These are phyloP conservation scores for Boletus rufocinnamomeus DNA, from an alignment of 768 basidiomycete species.

Conservation along the genomic window DNA sequence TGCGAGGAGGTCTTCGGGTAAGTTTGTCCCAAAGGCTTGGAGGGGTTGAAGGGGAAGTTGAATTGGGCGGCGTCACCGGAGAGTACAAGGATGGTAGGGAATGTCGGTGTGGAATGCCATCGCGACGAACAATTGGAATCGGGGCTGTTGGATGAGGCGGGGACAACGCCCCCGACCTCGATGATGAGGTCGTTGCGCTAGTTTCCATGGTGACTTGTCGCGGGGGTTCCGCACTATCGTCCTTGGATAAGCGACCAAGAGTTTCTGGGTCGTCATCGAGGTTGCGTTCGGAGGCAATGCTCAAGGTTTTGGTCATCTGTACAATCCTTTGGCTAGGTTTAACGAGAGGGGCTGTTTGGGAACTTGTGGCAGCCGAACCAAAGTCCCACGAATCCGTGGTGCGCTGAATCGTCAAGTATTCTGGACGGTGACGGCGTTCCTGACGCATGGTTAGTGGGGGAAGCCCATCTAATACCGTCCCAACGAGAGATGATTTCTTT, in stretches of 20 bases:
- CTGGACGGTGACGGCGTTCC: constrained; percentile 56
- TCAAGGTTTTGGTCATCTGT: constrained; percentile 7
- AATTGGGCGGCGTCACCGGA: neutral
- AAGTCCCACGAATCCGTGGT: constrained; percentile 88
- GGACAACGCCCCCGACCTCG: neutral
- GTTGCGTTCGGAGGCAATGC: constrained; percentile 6
- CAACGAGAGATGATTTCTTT: constrained; percentile 77
- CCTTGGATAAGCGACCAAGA: constrained; percentile 1
- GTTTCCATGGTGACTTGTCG: constrained; percentile 2
- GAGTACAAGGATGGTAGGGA: constrained; percentile 7
- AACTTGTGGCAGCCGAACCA: constrained; percentile 44
- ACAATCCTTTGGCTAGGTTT: constrained; percentile 7
- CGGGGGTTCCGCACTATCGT: neutral
- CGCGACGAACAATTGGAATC: constrained; percentile 5
- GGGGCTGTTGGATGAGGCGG: constrained; percentile 1
- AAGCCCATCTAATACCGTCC: constrained; percentile 69
- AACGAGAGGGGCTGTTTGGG: constrained; percentile 27
- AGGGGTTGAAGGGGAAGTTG: constrained; percentile 8
- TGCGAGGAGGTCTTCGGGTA: constrained; percentile 19
- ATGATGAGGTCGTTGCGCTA: neutral
- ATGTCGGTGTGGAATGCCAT: neutral
- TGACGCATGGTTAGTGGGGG: constrained; percentile 75
- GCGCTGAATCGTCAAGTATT: constrained; percentile 39
- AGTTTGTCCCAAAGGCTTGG: constrained; percentile 30
- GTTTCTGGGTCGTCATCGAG: constrained; percentile 10